Percentiles rank a stretch among this genome's conserved stretches.
Evolutionary conservation across 208 protist genomes (phyloP).

Genomic region (Vickermania spadyakhi): DNA sequence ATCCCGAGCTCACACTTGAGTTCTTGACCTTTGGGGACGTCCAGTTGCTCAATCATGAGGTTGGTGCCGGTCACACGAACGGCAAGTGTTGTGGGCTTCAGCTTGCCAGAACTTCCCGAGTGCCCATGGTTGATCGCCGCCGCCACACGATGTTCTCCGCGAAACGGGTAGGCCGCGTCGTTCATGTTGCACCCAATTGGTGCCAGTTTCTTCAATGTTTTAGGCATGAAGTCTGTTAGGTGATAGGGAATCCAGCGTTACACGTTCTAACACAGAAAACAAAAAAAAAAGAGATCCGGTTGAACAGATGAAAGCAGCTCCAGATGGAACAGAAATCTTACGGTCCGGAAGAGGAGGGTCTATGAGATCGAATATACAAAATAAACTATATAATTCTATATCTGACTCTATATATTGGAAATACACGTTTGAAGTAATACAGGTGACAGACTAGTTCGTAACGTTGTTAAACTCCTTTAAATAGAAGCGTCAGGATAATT

Average conservation of each 20-base stretch:
- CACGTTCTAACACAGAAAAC: background rate
- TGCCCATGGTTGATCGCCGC: conserved; percentile 74
- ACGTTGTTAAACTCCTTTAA: no score
- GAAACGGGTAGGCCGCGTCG: conserved; percentile 78
- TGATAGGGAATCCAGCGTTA: background rate
- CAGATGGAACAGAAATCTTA: no score
- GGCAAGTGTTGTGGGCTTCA: conserved; percentile 26
- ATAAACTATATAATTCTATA: no score
- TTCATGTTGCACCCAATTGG: conserved; percentile 76
- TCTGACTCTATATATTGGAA: no score
- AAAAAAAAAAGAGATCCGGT: background rate
- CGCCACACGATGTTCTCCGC: conserved; percentile 52
- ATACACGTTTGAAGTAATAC: no score
- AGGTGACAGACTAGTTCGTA: no score
- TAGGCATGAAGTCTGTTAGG: conserved; percentile 11
- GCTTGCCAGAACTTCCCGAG: conserved; percentile 31
- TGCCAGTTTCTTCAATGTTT: conserved; percentile 17
- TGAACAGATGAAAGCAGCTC: no score
- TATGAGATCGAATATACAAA: no score
- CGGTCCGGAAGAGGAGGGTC: no score
- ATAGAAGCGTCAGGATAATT: no score
- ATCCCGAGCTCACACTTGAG: conserved; percentile 65
- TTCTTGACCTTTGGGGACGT: conserved; percentile 26
- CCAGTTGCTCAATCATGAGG: conserved; percentile 66
- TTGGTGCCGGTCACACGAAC: conserved; percentile 66